phyloP scores from a whole-genome alignment of 225 moss, liverwort and hornwort species.

The Marchantia paleacea region DNA sequence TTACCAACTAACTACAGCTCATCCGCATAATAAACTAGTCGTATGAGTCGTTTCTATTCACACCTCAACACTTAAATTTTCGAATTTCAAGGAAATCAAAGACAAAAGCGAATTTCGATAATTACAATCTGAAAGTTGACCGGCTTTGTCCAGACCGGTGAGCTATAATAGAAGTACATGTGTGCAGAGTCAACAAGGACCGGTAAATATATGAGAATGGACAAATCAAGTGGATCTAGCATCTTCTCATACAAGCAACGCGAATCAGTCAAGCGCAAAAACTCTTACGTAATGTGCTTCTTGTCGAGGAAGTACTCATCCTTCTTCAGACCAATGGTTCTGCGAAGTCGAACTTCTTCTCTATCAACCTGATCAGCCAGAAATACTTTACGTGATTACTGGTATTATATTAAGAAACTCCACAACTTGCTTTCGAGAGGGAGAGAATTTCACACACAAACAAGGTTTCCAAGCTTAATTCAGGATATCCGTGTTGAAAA shows the following conservation, averaged over 20 bases:
- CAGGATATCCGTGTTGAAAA: not conserved
- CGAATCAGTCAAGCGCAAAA: not conserved
- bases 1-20: no score
- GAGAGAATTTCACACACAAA: not conserved
- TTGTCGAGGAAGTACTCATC: constrained; percentile 96
- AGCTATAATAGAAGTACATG: no score
- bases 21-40: no score
- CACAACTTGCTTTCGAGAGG: not conserved
- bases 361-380: constrained; percentile 60
- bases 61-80: no score
- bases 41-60: no score
- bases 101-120: no score
- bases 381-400: constrained; percentile 4
- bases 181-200: no score
- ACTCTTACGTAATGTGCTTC: constrained; percentile 82
- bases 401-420: not conserved
- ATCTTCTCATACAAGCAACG: not conserved
- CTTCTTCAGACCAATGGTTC: constrained; percentile 90
- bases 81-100: no score
- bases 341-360: constrained; percentile 90
- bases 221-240: not conserved
- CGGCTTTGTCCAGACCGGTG: no score
- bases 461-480: not conserved
- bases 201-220: not conserved
- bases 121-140: no score